phyloP scores from a whole-genome alignment of 2,329 filamentous ascomycete genomes.

The Bertia moriformis region DNA sequence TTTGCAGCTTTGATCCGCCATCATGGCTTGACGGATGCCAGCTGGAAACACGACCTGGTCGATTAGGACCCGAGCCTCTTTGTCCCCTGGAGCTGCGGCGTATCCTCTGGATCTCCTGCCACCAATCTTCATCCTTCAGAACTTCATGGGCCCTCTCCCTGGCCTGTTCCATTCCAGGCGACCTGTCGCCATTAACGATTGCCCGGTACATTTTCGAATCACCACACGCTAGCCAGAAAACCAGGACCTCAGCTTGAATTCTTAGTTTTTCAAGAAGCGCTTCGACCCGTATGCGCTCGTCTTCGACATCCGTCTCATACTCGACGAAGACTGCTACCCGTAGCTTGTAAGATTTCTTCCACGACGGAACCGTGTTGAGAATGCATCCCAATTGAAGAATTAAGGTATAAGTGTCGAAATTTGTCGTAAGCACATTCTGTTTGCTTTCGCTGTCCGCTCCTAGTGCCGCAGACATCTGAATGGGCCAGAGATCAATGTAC shows the following conservation, averaged over 20 bases:
- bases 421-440: constrained; percentile 61
- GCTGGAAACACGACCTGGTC: constrained; percentile 20
- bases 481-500: constrained; percentile 80
- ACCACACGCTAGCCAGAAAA: constrained; percentile 70
- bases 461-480: constrained; percentile 82
- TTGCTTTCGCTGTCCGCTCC: constrained; percentile 48
- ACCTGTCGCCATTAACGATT: constrained; percentile 59
- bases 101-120: constrained; percentile 55
- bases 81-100: constrained; percentile 20
- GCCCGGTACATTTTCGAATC: constrained; percentile 59
- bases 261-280: constrained; percentile 66
- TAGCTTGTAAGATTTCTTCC: constrained; percentile 59
- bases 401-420: constrained; percentile 80
- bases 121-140: constrained; percentile 65
- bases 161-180: constrained; percentile 30
- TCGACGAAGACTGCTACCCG: constrained; percentile 80
- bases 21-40: constrained; percentile 6
- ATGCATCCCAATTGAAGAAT: constrained; percentile 80
- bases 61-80: constrained; percentile 23
- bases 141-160: constrained; percentile 43
- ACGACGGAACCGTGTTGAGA: constrained; percentile 64
- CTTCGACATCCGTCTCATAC: constrained; percentile 69
- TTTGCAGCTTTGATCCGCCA: constrained; percentile 10
- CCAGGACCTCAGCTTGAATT: constrained; percentile 65
- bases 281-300: constrained; percentile 60